A percentile compares a stretch with the other conserved stretches of the same genome.
Evolutionary conservation across 106 monocot genomes (phyloP).

Genomic region (Amphibolis antarctica): DNA sequence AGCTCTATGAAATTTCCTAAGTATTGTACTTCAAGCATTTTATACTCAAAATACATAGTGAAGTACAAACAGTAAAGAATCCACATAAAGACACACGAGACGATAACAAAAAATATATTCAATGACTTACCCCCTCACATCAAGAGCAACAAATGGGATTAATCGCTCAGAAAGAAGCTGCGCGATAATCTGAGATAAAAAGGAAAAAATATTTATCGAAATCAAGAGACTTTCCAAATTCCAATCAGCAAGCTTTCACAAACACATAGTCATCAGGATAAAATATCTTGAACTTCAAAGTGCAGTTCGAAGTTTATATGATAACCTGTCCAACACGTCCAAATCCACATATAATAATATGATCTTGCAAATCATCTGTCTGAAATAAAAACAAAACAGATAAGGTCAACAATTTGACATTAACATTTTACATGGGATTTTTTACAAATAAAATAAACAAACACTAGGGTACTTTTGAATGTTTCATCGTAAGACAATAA

Average conservation of each 20-base stretch:
- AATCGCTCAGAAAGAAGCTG: constrained; percentile 98
- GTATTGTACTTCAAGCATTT: no score
- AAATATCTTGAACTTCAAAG: neutral
- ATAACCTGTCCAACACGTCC: constrained; percentile 97
- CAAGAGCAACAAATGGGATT: constrained; percentile 98
- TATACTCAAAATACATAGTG: no score
- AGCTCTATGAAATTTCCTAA: no score
- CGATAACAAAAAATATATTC: no score
- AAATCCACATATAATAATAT: constrained; percentile 97
- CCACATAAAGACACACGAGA: no score
- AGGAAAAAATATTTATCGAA: constrained; percentile 2
- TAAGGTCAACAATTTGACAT: constrained; percentile 1
- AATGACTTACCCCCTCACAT: constrained; percentile 68
- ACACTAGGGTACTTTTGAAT: neutral
- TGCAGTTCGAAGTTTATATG: neutral
- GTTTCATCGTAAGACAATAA: neutral
- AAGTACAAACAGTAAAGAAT: no score
- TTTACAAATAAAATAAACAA: neutral
- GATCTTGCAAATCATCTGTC: constrained; percentile 99
- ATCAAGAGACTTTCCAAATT: neutral
- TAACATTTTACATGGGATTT: neutral
- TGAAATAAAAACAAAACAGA: constrained; percentile 14
- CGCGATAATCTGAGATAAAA: constrained; percentile 63
- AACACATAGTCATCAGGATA: no score
- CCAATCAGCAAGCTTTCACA: no score